Evolutionary conservation across 2,329 filamentous ascomycete species (phyloP), one percentile per base, ranked within the genome.

Genomic region (Graphiopsis chlorocephala): DNA sequence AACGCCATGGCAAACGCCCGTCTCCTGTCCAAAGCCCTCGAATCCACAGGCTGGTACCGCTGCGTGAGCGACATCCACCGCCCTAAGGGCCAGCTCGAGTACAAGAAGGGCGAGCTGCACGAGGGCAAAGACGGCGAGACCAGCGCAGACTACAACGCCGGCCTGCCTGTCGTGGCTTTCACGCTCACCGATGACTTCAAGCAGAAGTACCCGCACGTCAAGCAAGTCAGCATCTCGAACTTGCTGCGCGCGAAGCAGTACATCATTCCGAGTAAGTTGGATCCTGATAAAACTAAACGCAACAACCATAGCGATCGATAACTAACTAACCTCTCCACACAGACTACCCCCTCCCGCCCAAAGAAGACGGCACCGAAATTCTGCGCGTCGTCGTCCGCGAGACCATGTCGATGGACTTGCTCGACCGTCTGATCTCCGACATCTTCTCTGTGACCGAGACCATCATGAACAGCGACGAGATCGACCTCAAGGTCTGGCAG

Each of bases 121-220:
- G 80, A 79, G 59, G 78, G 78, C 26, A 70, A 70, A 47, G 78
- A 77, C 11, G 78, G 78, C 26, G 82, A 87, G 68, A 85, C 81
- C 0, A 85, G 82, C 6, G 85, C 83, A 1, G 82, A 83, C 60
- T 91, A 88, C 77, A 85, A 87, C 53, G 82, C 87, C 1, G 88
- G 88, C 4, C 76, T 90, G 5, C 88, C 88, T 0, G 88, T 90
- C 1, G 88, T 90, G n/a, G 83, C 88, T 0, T 91, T 90, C 76
- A 80, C 83, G 14, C 80, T 90, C 66, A 83, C 81, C 14, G 85
- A 89, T 67, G 80, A 83, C 10, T 90, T 89, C 77, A 83, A 84
- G 72, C 79, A 82, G 65, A 76, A 86, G 50, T 89, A 82, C 73
- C 84, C 86, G 0, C 84, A 88, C 68, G 79, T 90, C 66, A 86